Percentiles rank a stretch among this genome's conserved stretches.
Evolutionary conservation across 2,329 filamentous ascomycete genomes (phyloP).

Genomic region (Penicillium italicum): DNA sequence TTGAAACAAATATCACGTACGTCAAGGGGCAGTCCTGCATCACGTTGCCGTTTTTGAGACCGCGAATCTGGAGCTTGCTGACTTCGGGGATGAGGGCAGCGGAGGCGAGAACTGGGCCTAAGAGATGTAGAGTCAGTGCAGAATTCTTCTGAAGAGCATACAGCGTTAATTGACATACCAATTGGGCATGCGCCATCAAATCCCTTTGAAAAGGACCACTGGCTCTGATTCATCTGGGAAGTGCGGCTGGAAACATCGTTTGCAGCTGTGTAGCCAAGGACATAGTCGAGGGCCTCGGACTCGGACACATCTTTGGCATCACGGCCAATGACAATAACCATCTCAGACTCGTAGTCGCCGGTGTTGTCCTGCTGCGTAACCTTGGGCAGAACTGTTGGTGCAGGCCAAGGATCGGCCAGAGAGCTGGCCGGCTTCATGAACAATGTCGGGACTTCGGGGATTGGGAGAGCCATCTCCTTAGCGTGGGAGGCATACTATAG

Average conservation of each 20-base stretch:
- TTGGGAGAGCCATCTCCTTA: slow-evolving; percentile 50
- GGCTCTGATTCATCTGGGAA: slow-evolving; percentile 52
- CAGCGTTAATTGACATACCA: slow-evolving; percentile 25
- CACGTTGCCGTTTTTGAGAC: slow-evolving; percentile 49
- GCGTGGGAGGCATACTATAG: slow-evolving; percentile 49
- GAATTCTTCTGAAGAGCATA: not conserved
- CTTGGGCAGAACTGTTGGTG: slow-evolving; percentile 53
- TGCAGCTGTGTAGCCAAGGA: slow-evolving; percentile 61
- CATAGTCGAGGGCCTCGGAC: slow-evolving; percentile 55
- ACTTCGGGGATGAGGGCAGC: slow-evolving; percentile 32
- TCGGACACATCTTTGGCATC: slow-evolving; percentile 55
- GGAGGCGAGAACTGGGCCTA: slow-evolving; percentile 51
- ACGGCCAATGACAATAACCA: slow-evolving; percentile 55
- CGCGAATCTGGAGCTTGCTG: slow-evolving; percentile 33
- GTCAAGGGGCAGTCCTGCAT: slow-evolving; percentile 49
- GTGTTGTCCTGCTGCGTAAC: slow-evolving; percentile 52
- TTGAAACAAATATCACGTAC: slow-evolving; percentile 27
- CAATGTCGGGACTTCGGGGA: slow-evolving; percentile 55
- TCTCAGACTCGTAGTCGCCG: slow-evolving; percentile 59
- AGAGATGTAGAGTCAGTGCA: not conserved
- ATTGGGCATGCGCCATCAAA: slow-evolving; percentile 57
- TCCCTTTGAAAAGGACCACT: slow-evolving; percentile 59
- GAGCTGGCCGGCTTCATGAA: slow-evolving; percentile 58
- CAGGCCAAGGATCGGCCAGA: slow-evolving; percentile 53
- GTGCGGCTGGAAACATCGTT: slow-evolving; percentile 63